Base-by-base conservation (phyloP, 495 filamentous ascomycete genomes). In the Glonium stellatum region DNA sequence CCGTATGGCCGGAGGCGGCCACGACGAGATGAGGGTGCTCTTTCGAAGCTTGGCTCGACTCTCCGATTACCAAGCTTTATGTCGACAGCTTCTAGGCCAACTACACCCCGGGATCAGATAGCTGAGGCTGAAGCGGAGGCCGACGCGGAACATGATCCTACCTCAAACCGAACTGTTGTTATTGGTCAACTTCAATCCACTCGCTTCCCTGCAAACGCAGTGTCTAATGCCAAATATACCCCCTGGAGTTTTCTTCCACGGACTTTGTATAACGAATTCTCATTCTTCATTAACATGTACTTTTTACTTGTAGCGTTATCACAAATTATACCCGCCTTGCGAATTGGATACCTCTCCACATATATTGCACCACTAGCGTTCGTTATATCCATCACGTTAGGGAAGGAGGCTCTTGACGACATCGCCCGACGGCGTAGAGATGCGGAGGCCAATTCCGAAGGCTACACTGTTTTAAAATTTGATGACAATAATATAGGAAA, bases 211-310 rank as follows among this genome's bases (percentile, higher is more conserved):
- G 80, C 84, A 15, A 99, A 99, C 70, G 80, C 87, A 31, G 81
- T 99, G 44, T 96, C 91, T 19, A 97, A 99, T 75, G 92, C 95
- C 44, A 97, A 97, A 81, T 99, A 97, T 69, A 96, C 92, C n/a
- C 83, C 90, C 0, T 89, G 89, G 79, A 93, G 86, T 60, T 99
- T 99, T 73, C 80, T 99, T 2, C 95, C 95, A 4, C 79, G 89
- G 23, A 97, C 95, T 0, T 77, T 97, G 12, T 99, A 95, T 71
- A 96, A 97, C 76, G 95, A 99, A 66, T 99, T 99, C 69, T 96
- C 90, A 48, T 97, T 97, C 76, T 99, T 99, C 75, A 96, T 97
- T 80, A 99, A 99, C 78, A 85, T 97, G 69, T 99, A 99, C 68
- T 99, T 97, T 72, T 80, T 99, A 8, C 80, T 97, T 5, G 95